phyloP scores from a whole-genome alignment of 192 early-diverging fungal species.

The Coemansia sp. region DNA sequence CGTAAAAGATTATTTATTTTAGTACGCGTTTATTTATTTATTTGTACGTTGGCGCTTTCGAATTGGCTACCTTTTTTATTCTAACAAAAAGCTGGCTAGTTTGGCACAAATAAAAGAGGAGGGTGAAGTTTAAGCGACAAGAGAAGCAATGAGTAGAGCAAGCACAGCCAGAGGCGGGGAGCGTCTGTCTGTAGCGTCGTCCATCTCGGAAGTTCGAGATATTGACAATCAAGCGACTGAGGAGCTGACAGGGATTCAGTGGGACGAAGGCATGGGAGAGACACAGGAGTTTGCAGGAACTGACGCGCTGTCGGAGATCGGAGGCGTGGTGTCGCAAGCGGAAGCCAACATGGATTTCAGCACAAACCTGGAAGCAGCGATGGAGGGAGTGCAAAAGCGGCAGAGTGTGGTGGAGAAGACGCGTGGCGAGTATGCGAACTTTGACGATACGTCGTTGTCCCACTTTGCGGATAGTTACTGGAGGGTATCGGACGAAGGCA shows the following conservation, averaged over 20 bases:
- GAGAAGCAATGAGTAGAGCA: not conserved
- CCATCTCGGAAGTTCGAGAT: not conserved
- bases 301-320: constrained; percentile 37
- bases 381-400: constrained; percentile 34
- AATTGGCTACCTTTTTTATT: no score
- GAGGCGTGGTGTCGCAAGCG: constrained; percentile 34
- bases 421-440: not conserved
- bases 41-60: not conserved
- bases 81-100: no score
- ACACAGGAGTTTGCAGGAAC: constrained; percentile 20
- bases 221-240: not conserved
- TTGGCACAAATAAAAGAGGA: not conserved
- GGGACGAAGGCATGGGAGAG: constrained; percentile 12
- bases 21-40: no score
- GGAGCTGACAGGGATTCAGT: constrained; percentile 6
- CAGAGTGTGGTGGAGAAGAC: not conserved
- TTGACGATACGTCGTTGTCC: constrained; percentile 34
- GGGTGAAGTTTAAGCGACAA: not conserved
- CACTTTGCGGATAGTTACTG: constrained; percentile 42
- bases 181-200: not conserved
- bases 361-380: constrained; percentile 28
- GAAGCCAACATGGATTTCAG: constrained; percentile 46
- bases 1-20: no score
- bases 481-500: constrained; percentile 8
- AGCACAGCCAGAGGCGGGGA: not conserved